Percentiles rank a stretch among this genome's conserved stretches.
Conservation (phyloP, 441 rosid species). For the Pelargonium exstipulatum region DNA sequence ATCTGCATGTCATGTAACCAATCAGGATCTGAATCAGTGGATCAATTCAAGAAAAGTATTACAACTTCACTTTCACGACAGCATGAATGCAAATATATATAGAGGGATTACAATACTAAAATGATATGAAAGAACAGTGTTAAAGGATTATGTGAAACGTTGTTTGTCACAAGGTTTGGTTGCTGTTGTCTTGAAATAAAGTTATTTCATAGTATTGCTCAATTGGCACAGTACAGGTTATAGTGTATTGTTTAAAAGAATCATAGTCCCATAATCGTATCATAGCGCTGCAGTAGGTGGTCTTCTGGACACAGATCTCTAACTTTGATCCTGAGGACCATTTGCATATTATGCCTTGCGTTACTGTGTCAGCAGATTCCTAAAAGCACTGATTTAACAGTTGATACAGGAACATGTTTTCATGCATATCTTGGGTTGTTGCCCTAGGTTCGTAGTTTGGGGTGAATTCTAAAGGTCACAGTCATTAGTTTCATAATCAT, state of each 20-base stretch:
- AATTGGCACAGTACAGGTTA: too few species aligned
- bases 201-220: too few species aligned
- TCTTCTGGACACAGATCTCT: neutral
- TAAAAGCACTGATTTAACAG: neutral
- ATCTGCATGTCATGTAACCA: conserved; percentile 47
- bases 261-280: neutral
- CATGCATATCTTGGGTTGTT: neutral
- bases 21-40: neutral
- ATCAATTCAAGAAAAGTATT: neutral
- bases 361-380: neutral
- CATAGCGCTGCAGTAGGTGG: neutral
- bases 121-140: neutral
- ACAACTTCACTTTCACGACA: neutral
- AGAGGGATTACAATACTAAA: too few species aligned
- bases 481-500: neutral
- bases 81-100: too few species aligned
- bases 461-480: neutral
- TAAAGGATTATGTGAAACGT: neutral
- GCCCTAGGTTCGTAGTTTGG: neutral
- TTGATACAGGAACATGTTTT: neutral
- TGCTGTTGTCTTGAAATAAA: too few species aligned
- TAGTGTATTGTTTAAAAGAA: too few species aligned
- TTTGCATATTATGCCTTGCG: neutral
- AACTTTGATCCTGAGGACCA: conserved; percentile 1
- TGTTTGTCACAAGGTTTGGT: neutral